Conservation (phyloP, 2,329 filamentous ascomycete genomes). For the Chrysoporthe cubensis region DNA sequence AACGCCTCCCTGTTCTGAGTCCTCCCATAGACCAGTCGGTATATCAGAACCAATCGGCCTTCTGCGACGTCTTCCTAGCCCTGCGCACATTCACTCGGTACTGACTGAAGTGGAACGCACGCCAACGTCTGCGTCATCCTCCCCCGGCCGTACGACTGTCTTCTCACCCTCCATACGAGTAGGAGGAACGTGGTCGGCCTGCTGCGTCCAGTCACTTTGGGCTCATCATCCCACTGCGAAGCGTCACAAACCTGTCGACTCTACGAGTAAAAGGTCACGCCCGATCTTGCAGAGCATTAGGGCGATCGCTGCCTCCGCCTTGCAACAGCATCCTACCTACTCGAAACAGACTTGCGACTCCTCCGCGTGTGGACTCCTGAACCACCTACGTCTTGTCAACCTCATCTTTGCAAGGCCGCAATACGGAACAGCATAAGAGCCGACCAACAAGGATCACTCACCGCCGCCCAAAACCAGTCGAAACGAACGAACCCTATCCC, state of each 20-base stretch:
- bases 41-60: conserved; percentile 2
- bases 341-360: neutral
- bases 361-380: conserved; percentile 5
- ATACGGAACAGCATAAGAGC: conserved; percentile 7
- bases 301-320: neutral
- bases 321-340: neutral
- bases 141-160: neutral
- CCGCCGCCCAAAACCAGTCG: conserved; percentile 25
- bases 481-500: conserved; percentile 21
- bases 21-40: neutral
- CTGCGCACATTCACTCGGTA: neutral
- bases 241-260: conserved; percentile 5
- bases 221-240: neutral
- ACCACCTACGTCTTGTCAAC: neutral
- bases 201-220: neutral
- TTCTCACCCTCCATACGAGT: neutral
- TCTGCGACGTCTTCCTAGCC: neutral
- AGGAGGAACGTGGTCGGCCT: neutral
- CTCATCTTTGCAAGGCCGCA: conserved; percentile 8
- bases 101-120: conserved; percentile 5
- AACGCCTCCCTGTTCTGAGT: neutral
- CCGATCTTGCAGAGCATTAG: conserved; percentile 8
- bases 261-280: conserved; percentile 2
- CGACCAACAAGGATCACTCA: conserved; percentile 8
- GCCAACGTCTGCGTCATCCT: neutral